Base-by-base conservation (phyloP, 1,284 basidiomycete genomes). In the Leucoagaricus sp. region DNA sequence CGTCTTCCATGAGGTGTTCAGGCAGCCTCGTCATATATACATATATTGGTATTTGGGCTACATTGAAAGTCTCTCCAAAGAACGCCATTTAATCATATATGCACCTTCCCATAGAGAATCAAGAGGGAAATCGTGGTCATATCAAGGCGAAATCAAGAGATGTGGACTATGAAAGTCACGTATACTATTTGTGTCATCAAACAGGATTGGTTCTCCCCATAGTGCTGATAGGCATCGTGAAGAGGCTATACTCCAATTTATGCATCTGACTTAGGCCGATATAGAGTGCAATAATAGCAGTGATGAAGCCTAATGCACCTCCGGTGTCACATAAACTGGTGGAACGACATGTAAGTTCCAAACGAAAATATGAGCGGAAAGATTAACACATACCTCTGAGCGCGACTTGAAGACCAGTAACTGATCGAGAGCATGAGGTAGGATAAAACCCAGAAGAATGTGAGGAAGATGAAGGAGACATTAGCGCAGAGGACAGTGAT, bases 391-490 rank as follows among this genome's bases (percentile, higher is more conserved):
- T 59, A 74, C 73, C 47, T n/a, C 9, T 60, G 13, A 54, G 51
- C 12, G 59, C 69, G 4, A 59, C 67, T 1, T 67, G 66, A 63
- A 75, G 81, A 59, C 75, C 64, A 63, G 78, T 80, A 17, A 72
- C 68, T 48, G 36, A 49, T 56, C 1, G 80, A 83, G 36, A 90
- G 79, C 19, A 86, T 62, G 46, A 82, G 66, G 72, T 89, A 89
- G 1, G 88, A 86, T 33, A 83, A 31, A 31, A 83, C 79, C 8
- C 97, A 82, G 77, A 85, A 86, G 70, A 83, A 79, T 74, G 97
- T 91, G 26, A 96, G 78, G 1, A 76, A 65, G 41, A 86, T 76
- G 50, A 93, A 81, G 1, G 81, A 83, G 33, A 90, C 50, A 53
- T 83, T 91, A 33, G 84, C 84, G 51, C 87, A 82, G 4, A 92